Evolutionary conservation across 768 basidiomycete species (phyloP), one percentile per base, ranked within the genome.

Genomic region (Chalciporus chontae): DNA sequence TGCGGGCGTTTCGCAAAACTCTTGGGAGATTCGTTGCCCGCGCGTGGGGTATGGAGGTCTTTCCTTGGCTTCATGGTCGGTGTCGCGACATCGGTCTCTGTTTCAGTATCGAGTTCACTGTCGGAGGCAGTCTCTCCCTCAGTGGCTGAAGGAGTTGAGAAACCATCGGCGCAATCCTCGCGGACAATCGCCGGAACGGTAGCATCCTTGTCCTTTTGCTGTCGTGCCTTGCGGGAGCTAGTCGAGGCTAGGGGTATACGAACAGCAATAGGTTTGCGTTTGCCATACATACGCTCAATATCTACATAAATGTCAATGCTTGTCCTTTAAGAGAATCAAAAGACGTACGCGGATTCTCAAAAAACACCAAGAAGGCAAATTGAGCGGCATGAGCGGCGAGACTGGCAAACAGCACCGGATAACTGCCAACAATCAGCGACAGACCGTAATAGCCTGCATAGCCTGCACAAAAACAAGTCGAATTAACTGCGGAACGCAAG

Each of bases 361-460:
- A 98, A 68, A 85, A 85, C 14, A 94, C 77, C 45, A 99, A 74
- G 78, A 99, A 99, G 2, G 86, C 93, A 67, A 99, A 99, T 60
- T 99, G 96, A 15, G 90, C 89, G 0, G 94, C 90, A 61, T 99
- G 96, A 0, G 90, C 94, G 2, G 84, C 85, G n/a, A 99, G 79
- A 57, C 90, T 94, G 53, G 85, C 90, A 61, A 97, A 97, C 11
- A 99, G 73, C 9, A 97, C 94, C 0, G 86, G 77, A 59, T 94
- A 92, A 67, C 88, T 91, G 15, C 91, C 93, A 21, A 83, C 79
- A 49, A 94, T 87, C 55, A 99, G 80, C 2, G 93, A 95, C 18
- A 97, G 77, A 19, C 96, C 96, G 63, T 98, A 99, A 65, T 96
- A 95, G 8, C 94, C 93, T n/a, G 92, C 90, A 58, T 93, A 93